Evolutionary conservation across 257 asterid genomes (phyloP), one percentile per base, ranked within the genome.

Genomic region (Solanum corneliomulleri): DNA sequence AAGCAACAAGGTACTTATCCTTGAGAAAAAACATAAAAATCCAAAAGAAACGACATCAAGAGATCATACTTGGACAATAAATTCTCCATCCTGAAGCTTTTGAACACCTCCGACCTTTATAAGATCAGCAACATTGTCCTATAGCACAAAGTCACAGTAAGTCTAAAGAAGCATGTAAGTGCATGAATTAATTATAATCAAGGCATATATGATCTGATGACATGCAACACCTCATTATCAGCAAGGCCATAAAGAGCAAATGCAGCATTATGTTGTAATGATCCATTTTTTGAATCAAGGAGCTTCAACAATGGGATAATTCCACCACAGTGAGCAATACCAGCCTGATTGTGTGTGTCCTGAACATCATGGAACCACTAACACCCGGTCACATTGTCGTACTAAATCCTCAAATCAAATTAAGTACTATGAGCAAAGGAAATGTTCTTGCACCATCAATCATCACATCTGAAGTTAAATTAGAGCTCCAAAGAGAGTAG

Each of bases 221-320:
- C 45, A 42, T 62, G 64, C 66, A 86, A 44, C 88, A 95, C 99
- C 98, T 97, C 99, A 87, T 97, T 97, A 90, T 97, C 99, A 37
- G 99, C 98, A 89, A 97, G 99, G 69, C 99, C 99, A 71, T 96
- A 97, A 80, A 97, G 98, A 85, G 99, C 98, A 91, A 97, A 97
- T 76, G 99, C 99, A 89, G 99, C 98, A 93, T 96, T 96, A 88
- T 97, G 99, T 86, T 97, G 99, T 86, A 96, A 87, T n/a, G 99
- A 97, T 86, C 98, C 98, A 90, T 97, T 95, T 90, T 95, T 97
- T 72, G 99, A 95, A 88, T 95, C 98, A 88, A 96, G 98, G 87
- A 97, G 99, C 93, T 93, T 93, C 89, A 97, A 91, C 81, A 97
- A 89, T 37, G 98, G 99, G 80, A 85, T 83, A 88, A 97, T 88